Evolutionary conservation across 495 filamentous ascomycete species (phyloP).

Genomic region (Penicillium goetzii): DNA sequence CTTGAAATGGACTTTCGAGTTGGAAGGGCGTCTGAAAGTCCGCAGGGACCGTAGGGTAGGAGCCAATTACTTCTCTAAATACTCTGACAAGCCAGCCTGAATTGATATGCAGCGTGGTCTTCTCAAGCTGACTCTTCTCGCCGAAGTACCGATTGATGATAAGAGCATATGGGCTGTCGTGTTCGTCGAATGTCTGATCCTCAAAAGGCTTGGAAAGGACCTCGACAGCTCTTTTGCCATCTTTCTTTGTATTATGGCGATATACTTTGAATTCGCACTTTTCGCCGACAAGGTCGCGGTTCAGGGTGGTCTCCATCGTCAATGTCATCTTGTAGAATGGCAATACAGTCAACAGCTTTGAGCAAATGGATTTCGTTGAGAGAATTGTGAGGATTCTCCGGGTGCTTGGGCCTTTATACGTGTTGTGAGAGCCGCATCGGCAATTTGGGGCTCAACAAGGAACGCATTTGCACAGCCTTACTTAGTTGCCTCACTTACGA

Average conservation of each 20-base stretch:
- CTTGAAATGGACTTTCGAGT: not conserved
- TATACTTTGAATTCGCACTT: conserved; percentile 18
- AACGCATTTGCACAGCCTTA: not conserved
- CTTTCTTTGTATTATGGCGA: conserved; percentile 10
- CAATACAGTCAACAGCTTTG: not conserved
- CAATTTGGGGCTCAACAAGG: not conserved
- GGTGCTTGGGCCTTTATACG: not conserved
- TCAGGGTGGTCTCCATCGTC: not conserved
- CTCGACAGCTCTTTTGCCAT: not conserved
- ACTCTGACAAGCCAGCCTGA: not conserved
- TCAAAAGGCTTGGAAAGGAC: conserved; percentile 1
- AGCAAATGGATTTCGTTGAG: too few relatives aligned
- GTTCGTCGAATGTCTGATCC: not conserved
- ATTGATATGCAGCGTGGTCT: not conserved
- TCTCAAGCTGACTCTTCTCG: not conserved
- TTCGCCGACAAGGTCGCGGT: not conserved
- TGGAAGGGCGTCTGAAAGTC: not conserved
- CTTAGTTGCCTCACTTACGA: not conserved
- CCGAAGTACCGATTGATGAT: not conserved
- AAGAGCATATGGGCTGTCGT: not conserved
- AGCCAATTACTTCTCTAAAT: not conserved
- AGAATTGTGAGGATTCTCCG: not conserved
- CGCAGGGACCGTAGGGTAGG: not conserved
- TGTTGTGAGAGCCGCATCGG: not conserved
- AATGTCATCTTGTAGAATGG: not conserved